Percentiles rank a stretch among this genome's conserved stretches.
Evolutionary conservation across 2,329 filamentous ascomycete genomes (phyloP).

Genomic region (Hypoxylon sp.): DNA sequence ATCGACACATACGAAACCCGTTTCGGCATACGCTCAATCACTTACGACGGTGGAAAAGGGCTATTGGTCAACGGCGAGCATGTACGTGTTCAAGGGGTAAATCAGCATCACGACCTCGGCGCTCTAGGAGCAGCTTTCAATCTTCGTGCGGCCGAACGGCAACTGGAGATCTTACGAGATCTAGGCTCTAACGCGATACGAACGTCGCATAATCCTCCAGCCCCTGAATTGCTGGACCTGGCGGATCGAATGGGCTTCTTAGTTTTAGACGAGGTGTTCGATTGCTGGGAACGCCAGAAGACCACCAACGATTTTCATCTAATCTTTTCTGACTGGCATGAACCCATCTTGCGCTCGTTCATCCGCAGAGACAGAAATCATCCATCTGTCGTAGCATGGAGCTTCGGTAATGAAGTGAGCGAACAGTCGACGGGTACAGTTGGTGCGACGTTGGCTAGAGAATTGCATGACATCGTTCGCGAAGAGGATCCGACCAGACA

Average conservation of each 20-base stretch:
- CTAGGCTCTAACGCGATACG: constrained; percentile 66
- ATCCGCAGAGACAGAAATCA: constrained; percentile 69
- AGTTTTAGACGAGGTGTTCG: constrained; percentile 69
- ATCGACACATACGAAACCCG: constrained; percentile 64
- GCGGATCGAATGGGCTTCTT: constrained; percentile 65
- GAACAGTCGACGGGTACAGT: constrained; percentile 58
- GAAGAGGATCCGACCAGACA: constrained; percentile 34
- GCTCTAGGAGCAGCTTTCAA: constrained; percentile 67
- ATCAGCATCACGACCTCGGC: constrained; percentile 67
- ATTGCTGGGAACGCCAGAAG: constrained; percentile 64
- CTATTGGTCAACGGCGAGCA: constrained; percentile 63
- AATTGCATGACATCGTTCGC: constrained; percentile 51
- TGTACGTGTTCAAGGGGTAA: constrained; percentile 63
- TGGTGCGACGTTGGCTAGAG: constrained; percentile 43
- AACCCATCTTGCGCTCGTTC: constrained; percentile 65
- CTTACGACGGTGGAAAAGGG: constrained; percentile 59
- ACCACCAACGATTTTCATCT: constrained; percentile 65
- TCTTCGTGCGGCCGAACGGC: constrained; percentile 62
- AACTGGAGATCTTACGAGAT: constrained; percentile 65
- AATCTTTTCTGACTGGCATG: constrained; percentile 68
- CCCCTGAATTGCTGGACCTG: constrained; percentile 65
- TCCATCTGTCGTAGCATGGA: constrained; percentile 67
- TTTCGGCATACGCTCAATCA: constrained; percentile 65
- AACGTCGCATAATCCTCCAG: constrained; percentile 68
- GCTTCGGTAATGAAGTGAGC: constrained; percentile 67